Percentiles rank a stretch among this genome's conserved stretches.
Conservation (phyloP, 2,329 filamentous ascomycete genomes). For the Fusarium agapanthi region DNA sequence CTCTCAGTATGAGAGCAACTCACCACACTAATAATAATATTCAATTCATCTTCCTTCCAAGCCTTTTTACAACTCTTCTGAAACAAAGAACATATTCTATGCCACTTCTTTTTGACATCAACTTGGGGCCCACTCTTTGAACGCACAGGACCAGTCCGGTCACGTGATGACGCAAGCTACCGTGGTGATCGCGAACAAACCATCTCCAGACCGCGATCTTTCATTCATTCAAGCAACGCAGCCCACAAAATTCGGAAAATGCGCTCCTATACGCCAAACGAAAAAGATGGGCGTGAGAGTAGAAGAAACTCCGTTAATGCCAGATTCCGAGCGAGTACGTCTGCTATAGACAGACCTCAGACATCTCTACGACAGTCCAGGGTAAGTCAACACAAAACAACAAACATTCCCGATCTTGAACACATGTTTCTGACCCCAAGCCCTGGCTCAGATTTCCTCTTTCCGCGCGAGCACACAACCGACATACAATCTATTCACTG, state of each 20-base stretch:
- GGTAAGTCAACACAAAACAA: constrained; percentile 48
- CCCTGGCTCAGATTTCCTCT: constrained; percentile 51
- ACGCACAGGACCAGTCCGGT: background rate
- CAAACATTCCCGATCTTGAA: constrained; percentile 1
- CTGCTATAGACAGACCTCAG: constrained; percentile 49
- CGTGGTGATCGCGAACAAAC: constrained; percentile 34
- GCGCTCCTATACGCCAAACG: constrained; percentile 47
- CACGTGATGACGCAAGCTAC: constrained; percentile 36
- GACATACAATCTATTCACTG: constrained; percentile 67
- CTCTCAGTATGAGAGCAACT: fast-evolving
- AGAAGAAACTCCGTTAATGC: constrained; percentile 44
- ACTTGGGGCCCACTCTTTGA: background rate
- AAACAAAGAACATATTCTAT: background rate
- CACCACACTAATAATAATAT: fast-evolving
- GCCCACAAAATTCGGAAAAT: constrained; percentile 38
- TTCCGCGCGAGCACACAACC: constrained; percentile 62
- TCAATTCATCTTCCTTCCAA: fast-evolving
- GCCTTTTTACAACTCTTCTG: fast-evolving
- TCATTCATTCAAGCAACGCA: background rate
- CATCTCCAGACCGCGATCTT: constrained; percentile 17
- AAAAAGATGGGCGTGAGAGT: constrained; percentile 44
- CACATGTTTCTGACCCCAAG: constrained; percentile 15
- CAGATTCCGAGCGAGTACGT: constrained; percentile 49
- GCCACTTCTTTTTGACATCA: too few species aligned
- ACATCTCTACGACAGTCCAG: constrained; percentile 50